Evolutionary conservation across 1,284 basidiomycete genomes (phyloP).

Genomic region (Testicularia cyperi): DNA sequence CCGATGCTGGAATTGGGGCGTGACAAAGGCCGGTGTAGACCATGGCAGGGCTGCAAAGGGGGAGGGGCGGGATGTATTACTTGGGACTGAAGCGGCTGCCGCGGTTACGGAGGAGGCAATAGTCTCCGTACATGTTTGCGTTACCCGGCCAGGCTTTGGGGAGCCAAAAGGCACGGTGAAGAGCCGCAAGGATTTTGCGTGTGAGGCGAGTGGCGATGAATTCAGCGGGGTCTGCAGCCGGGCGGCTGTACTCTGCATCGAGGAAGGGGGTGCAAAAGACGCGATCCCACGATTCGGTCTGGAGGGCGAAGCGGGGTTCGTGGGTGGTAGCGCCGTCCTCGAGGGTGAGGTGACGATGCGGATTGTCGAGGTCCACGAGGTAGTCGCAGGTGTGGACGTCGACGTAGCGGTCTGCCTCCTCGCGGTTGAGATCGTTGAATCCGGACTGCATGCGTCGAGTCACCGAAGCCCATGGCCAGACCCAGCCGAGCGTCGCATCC

Average conservation of each 20-base stretch:
- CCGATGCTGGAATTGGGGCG: background rate
- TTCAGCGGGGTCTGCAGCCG: slow-evolving; percentile 8
- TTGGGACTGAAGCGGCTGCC: slow-evolving; percentile 6
- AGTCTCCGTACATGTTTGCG: slow-evolving; percentile 44
- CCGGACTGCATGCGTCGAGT: slow-evolving; percentile 70
- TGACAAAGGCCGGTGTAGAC: background rate
- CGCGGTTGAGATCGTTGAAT: slow-evolving; percentile 85
- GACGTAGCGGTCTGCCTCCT: slow-evolving; percentile 79
- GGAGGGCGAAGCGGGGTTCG: slow-evolving; percentile 39
- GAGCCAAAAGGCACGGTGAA: slow-evolving; percentile 48
- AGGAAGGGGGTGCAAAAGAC: slow-evolving; percentile 48
- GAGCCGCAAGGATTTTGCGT: slow-evolving; percentile 8
- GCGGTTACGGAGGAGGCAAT: slow-evolving; percentile 40
- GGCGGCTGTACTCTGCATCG: slow-evolving; percentile 43
- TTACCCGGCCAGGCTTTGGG: slow-evolving; percentile 34
- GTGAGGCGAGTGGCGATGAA: background rate
- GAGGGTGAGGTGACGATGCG: slow-evolving; percentile 19
- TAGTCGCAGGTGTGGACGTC: slow-evolving; percentile 50
- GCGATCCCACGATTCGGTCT: slow-evolving; percentile 30
- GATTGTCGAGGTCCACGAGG: slow-evolving; percentile 49
- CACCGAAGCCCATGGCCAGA: slow-evolving; percentile 61
- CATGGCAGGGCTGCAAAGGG: too few relatives aligned
- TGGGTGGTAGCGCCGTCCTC: slow-evolving; percentile 3
- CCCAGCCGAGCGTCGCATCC: slow-evolving; percentile 62
- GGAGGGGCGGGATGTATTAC: too few relatives aligned